Conservation (phyloP, 371 early-diverging fungal species). For the Actinomortierella ambigua region DNA sequence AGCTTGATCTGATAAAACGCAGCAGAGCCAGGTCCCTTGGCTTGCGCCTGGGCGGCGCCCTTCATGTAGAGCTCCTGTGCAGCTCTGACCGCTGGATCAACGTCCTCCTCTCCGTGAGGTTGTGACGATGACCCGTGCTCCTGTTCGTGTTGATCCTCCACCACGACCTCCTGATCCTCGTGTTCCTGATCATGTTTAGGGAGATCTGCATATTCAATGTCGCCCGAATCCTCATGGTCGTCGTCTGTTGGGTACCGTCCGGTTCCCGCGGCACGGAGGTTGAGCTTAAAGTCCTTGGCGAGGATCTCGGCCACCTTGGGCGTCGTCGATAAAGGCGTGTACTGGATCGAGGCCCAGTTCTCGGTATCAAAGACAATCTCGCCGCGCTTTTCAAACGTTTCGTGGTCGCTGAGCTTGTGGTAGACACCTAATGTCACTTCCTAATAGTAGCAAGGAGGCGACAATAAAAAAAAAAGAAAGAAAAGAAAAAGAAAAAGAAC, state of each 20-base stretch:
- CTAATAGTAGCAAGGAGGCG: slow-evolving; percentile 4
- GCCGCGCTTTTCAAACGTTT: slow-evolving; percentile 41
- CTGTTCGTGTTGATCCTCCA: slow-evolving; percentile 2
- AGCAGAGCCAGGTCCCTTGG: slow-evolving; percentile 22
- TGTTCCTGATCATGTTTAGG: no score
- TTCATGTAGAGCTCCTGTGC: slow-evolving; percentile 8
- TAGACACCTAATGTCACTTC: slow-evolving; percentile 39
- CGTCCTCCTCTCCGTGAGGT: slow-evolving; percentile 15
- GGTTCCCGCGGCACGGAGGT: slow-evolving; percentile 24
- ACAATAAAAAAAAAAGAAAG: not conserved
- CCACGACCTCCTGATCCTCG: not conserved
- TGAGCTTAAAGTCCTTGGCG: slow-evolving; percentile 30
- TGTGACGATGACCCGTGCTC: slow-evolving; percentile 28
- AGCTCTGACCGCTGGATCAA: no score
- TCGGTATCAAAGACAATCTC: slow-evolving; percentile 36
- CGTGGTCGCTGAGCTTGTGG: slow-evolving; percentile 40
- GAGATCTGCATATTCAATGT: no score
- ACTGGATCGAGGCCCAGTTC: slow-evolving; percentile 13
- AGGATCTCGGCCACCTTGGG: not conserved
- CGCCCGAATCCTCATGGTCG: no score
- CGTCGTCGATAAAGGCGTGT: slow-evolving; percentile 6
- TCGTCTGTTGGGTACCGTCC: not conserved
- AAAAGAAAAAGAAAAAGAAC: not conserved
- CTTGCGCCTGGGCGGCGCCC: not conserved
- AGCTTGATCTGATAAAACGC: slow-evolving; percentile 41